Percentiles rank a stretch among this genome's conserved stretches.
Evolutionary conservation across 495 filamentous ascomycete genomes (phyloP).

Genomic region (Trichoderma erinaceum): DNA sequence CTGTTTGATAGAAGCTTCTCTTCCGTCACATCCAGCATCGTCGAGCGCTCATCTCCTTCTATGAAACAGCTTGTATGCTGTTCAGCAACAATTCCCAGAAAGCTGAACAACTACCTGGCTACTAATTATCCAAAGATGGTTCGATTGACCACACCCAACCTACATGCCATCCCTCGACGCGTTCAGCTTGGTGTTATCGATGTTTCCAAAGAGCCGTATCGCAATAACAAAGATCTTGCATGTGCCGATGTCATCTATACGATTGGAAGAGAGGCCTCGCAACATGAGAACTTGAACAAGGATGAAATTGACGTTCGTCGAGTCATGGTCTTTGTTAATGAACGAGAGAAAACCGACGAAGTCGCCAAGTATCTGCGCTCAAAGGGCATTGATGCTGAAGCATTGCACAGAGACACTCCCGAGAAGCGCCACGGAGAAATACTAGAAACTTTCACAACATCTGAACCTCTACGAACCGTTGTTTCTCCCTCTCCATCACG

Average conservation of each 20-base stretch:
- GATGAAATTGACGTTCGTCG: constrained; percentile 62
- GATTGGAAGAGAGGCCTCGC: constrained; percentile 72
- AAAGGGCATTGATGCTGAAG: constrained; percentile 82
- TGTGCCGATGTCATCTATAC: constrained; percentile 93
- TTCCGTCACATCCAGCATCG: constrained; percentile 70
- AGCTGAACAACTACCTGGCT: constrained; percentile 75
- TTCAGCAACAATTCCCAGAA: constrained; percentile 90
- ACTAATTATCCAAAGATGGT: constrained; percentile 73
- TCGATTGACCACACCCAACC: constrained; percentile 84
- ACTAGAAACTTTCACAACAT: constrained; percentile 66
- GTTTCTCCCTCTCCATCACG: neutral
- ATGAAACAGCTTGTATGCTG: constrained; percentile 88
- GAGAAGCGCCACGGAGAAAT: constrained; percentile 67
- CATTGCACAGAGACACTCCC: constrained; percentile 73
- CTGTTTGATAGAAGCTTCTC: constrained; percentile 88
- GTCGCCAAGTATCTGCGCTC: constrained; percentile 70
- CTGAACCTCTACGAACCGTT: constrained; percentile 33
- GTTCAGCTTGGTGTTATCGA: constrained; percentile 93
- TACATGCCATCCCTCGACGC: constrained; percentile 90
- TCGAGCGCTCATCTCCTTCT: constrained; percentile 69
- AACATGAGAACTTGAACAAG: constrained; percentile 38
- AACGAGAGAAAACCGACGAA: constrained; percentile 79
- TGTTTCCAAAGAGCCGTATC: constrained; percentile 80
- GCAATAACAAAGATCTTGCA: constrained; percentile 80
- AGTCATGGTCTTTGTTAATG: constrained; percentile 95